Percentiles rank a stretch among this genome's conserved stretches.
phyloP scores from a whole-genome alignment of 345 rosid genomes.

The Salix brachista region DNA sequence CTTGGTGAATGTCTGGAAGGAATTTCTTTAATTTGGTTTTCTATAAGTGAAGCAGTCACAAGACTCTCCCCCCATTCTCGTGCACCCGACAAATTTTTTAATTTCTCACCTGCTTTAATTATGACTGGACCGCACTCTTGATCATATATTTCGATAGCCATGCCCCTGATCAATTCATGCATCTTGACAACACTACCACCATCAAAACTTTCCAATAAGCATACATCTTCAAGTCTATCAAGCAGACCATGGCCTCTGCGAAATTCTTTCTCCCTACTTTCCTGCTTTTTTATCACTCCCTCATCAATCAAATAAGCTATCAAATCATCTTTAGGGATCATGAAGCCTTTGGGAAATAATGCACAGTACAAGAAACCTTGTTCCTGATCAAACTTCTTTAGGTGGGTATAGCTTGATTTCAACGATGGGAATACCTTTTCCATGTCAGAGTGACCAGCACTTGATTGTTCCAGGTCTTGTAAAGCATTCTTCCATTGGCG shows the following conservation, averaged over 20 bases:
- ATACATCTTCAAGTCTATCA: background rate
- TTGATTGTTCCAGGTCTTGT: background rate
- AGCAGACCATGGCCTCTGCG: conserved; percentile 10
- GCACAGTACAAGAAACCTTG: conserved; percentile 14
- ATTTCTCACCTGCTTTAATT: background rate
- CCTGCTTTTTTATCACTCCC: conserved; percentile 9
- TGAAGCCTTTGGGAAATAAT: conserved; percentile 8
- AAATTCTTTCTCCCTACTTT: background rate
- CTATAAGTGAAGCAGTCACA: conserved; percentile 10
- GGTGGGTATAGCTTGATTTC: too few species aligned
- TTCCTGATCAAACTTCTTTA: too few species aligned
- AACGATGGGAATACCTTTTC: too few species aligned
- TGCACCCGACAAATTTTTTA: background rate
- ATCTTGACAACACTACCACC: conserved; percentile 1
- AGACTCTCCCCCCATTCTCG: conserved; percentile 7
- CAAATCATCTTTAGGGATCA: background rate
- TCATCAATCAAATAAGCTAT: conserved; percentile 13
- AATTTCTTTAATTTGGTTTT: background rate
- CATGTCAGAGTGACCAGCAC: too few species aligned
- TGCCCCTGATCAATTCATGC: conserved; percentile 17
- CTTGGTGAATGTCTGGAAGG: background rate
- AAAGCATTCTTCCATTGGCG: background rate
- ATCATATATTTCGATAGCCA: conserved; percentile 1
- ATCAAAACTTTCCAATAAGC: conserved; percentile 11
- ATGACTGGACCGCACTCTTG: too few species aligned